Percentiles rank a stretch among this genome's conserved stretches.
phyloP scores from a whole-genome alignment of 225 moss, liverwort and hornwort genomes.

The Rhytidiadelphus loreus region DNA sequence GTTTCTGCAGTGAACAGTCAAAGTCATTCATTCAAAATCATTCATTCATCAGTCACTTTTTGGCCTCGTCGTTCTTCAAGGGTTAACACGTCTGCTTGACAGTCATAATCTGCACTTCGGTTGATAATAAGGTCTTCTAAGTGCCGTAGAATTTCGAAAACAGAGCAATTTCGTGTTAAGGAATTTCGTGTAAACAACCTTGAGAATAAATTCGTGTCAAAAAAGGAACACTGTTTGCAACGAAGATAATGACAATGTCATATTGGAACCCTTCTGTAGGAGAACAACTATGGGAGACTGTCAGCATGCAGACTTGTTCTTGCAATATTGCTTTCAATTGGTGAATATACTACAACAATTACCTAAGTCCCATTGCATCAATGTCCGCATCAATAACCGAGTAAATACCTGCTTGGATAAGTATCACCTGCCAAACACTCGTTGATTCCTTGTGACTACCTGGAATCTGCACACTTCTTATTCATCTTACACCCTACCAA shows the following conservation, averaged over 20 bases:
- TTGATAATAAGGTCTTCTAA: background rate
- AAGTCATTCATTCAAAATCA: too few relatives aligned
- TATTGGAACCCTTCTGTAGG: background rate
- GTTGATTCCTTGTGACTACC: constrained; percentile 13
- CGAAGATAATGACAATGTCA: too few relatives aligned
- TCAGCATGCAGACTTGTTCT: background rate
- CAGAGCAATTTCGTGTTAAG: background rate
- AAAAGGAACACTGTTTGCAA: background rate
- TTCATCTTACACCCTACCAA: constrained; percentile 41
- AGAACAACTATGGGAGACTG: background rate
- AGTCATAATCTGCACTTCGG: background rate
- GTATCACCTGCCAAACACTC: constrained; percentile 10
- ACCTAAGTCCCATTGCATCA: constrained; percentile 21
- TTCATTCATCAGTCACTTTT: too few relatives aligned
- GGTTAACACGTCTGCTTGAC: background rate
- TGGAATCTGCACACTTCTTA: constrained; percentile 34
- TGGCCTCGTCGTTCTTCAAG: too few relatives aligned
- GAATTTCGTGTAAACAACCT: background rate
- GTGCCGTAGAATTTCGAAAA: background rate
- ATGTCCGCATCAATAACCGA: constrained; percentile 15
- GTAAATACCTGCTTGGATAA: constrained; percentile 19
- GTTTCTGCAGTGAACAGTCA: too few relatives aligned
- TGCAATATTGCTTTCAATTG: constrained; percentile 28
- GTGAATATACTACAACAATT: constrained; percentile 27
- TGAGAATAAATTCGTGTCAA: too few relatives aligned